Base-by-base conservation (phyloP, 352 stramenopile genomes). In the Phytophthora capsici region DNA sequence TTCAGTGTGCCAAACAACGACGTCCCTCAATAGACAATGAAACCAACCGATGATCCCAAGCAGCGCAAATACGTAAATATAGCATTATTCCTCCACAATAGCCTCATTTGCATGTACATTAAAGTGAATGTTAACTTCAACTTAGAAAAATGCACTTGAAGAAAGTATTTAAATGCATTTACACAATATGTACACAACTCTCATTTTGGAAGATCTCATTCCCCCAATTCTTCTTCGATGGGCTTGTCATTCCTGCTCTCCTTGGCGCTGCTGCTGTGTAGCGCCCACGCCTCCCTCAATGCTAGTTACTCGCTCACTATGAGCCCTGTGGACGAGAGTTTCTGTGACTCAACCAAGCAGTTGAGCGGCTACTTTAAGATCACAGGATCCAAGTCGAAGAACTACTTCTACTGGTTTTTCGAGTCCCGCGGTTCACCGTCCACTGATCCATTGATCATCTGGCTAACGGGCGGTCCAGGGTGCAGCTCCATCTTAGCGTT, bases 351-450 rank as follows among this genome's bases (percentile, higher is more conserved):
- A n/a, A 90, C 86, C 20, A 87, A 91, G 71, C 81, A 91, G 53
- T 59, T 92, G 36, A 91, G 82, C 52, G 88, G 88, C 30, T 96
- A 94, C 79, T 94, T 96, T 62, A 87, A 92, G 57, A 89, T 96
- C 66, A 62, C 77, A 17, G 80, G 82, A 22, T 89, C 78, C 63
- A 84, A 89, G 72, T 86, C 74, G 41, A 98, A 98, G 77, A 90
- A 98, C 71, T 96, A 98, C 66, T 99, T 99, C 63, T 98, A 97
- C 78, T 98, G 95, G 93, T 97, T 98, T 75, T 98, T 98, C 66
- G 95, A 98, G 76, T 96, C 88, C 23, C 85, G 90, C 37, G 77
- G 82, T 6, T 61, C 77, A 45, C 91, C 94, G 0, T 63, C 71
- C n/a, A 95, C 60, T 10, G 96, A 97, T 66, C 97, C 97, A 0